phyloP scores from a whole-genome alignment of 2,329 filamentous ascomycete species.

The Calonectria hawksworthii region DNA sequence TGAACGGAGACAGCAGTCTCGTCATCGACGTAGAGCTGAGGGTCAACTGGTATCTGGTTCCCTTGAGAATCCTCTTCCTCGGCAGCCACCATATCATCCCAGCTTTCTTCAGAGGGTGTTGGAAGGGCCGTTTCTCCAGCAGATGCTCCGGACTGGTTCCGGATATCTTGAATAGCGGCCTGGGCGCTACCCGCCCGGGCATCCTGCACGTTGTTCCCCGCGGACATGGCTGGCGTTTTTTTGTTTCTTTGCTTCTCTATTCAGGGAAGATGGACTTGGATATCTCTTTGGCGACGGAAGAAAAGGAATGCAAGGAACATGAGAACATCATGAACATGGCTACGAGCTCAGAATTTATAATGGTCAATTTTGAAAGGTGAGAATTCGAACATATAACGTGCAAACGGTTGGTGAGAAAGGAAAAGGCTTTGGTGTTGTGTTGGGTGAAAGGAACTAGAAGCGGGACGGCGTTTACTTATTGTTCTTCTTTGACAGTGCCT shows the following conservation, averaged over 20 bases:
- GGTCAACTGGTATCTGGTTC: not conserved
- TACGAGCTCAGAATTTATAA: not conserved
- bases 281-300: not conserved
- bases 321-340: not conserved
- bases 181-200: not conserved
- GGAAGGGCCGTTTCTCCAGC: too few relatives aligned
- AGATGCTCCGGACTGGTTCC: not conserved
- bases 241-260: not conserved
- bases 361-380: not conserved
- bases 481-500: constrained; percentile 1
- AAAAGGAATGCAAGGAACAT: not conserved
- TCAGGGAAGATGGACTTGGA: not conserved
- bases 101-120: not conserved
- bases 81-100: not conserved
- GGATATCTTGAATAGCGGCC: too few relatives aligned
- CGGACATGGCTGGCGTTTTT: not conserved
- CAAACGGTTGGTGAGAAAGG: not conserved
- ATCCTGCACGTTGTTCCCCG: not conserved
- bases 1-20: not conserved
- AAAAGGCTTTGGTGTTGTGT: not conserved
- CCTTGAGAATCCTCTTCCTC: not conserved
- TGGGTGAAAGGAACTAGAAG: not conserved
- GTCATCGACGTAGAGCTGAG: not conserved
- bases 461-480: not conserved
- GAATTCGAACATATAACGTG: not conserved